Percentiles rank a stretch among this genome's conserved stretches.
Conservation (phyloP, 148 eudicot species). For the Selenicereus undatus region DNA sequence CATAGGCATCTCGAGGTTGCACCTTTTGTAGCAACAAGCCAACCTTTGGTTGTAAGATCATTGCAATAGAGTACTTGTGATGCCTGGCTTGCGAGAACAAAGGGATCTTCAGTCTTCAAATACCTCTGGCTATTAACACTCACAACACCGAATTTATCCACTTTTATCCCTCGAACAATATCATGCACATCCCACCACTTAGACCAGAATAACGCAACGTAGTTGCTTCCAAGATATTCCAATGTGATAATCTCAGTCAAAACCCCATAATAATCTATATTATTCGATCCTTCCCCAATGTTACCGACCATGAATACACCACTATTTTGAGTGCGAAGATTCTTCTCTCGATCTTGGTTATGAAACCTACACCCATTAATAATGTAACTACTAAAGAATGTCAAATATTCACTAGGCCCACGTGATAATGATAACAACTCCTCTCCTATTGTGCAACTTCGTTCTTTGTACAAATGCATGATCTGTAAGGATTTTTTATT, state of each 20-base stretch:
- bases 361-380: neutral
- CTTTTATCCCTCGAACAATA: neutral
- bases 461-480: neutral
- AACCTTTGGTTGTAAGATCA: neutral
- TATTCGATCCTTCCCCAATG: neutral
- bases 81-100: neutral
- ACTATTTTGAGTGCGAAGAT: neutral
- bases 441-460: neutral
- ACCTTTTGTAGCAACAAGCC: neutral
- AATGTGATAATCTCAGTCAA: neutral
- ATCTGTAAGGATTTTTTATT: neutral
- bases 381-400: neutral
- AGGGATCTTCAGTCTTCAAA: slow-evolving; percentile 3
- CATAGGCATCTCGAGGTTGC: neutral
- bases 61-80: neutral
- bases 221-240: neutral
- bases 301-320: neutral
- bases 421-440: slow-evolving; percentile 4
- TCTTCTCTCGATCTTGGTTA: neutral
- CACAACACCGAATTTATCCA: neutral
- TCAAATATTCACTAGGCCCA: neutral
- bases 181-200: slow-evolving; percentile 6
- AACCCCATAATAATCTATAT: neutral
- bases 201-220: neutral
- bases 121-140: neutral